Percentiles rank a stretch among this genome's conserved stretches.
These are phyloP conservation scores for Boletellus ananas DNA, from an alignment of 768 basidiomycete species.

Conservation along the genomic window DNA sequence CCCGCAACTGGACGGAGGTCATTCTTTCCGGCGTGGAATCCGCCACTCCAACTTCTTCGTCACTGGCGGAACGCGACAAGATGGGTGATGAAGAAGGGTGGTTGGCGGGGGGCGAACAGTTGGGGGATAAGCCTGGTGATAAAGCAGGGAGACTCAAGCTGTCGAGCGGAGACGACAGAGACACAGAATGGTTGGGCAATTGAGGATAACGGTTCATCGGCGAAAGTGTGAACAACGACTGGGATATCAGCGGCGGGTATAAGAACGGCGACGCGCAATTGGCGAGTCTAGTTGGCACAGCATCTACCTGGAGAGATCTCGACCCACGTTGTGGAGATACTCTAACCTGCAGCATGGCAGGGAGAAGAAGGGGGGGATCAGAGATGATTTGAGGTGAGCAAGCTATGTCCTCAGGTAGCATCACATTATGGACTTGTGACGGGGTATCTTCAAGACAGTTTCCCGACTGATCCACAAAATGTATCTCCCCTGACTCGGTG, in stretches of 20 bases:
- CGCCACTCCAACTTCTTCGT: neutral
- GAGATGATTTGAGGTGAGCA: slow-evolving; percentile 3
- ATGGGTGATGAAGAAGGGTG: neutral
- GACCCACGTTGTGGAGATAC: neutral
- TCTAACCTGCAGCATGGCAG: neutral
- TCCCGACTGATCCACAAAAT: slow-evolving; percentile 15
- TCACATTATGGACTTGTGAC: slow-evolving; percentile 1
- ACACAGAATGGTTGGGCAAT: neutral
- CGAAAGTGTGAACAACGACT: neutral
- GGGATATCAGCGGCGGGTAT: neutral
- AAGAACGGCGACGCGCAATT: neutral
- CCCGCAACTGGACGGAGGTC: neutral
- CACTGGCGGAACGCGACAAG: neutral
- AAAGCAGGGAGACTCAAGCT: slow-evolving; percentile 9
- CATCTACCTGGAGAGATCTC: neutral
- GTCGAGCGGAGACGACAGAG: slow-evolving; percentile 16
- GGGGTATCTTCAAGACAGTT: slow-evolving; percentile 14
- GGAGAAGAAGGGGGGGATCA: neutral
- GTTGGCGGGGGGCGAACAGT: neutral
- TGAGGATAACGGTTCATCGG: neutral
- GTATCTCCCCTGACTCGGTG: neutral
- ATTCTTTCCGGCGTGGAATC: neutral
- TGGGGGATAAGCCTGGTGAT: slow-evolving; percentile 7
- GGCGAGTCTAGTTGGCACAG: neutral
- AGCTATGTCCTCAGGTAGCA: slow-evolving; percentile 21